Evolutionary conservation across 2,329 filamentous ascomycete species (phyloP).

Genomic region (Monosporascus sp.): DNA sequence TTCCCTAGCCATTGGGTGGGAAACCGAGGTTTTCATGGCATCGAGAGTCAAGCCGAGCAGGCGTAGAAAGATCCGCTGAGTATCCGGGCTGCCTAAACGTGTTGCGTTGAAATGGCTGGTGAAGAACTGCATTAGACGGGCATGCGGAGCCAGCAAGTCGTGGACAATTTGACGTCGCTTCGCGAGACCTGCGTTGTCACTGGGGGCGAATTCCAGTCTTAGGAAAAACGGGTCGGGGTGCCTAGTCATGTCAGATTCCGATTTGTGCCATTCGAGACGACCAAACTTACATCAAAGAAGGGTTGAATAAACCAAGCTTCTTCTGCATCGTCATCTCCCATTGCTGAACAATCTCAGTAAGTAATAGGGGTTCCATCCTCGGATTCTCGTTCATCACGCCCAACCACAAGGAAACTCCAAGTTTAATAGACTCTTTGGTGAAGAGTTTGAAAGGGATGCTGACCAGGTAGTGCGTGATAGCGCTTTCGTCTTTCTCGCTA

Average conservation of each 20-base stretch:
- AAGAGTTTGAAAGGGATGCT: constrained; percentile 90
- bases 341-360: constrained; percentile 82
- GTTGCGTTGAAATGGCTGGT: constrained; percentile 93
- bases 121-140: constrained; percentile 81
- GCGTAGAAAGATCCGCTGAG: constrained; percentile 75
- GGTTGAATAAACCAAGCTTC: constrained; percentile 76
- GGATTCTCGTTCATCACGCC: constrained; percentile 97
- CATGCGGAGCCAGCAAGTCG: constrained; percentile 80
- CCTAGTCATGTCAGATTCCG: constrained; percentile 33
- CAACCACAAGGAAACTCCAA: constrained; percentile 93
- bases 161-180: constrained; percentile 76
- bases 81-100: constrained; percentile 76
- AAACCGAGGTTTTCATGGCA: constrained; percentile 63
- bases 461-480: constrained; percentile 82
- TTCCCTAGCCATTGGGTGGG: constrained; percentile 85
- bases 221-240: constrained; percentile 86
- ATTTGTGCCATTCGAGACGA: not conserved
- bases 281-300: constrained; percentile 53
- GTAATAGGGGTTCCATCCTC: constrained; percentile 75
- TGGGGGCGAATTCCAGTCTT: constrained; percentile 89
- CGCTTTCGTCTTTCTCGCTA: constrained; percentile 67
- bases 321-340: constrained; percentile 83
- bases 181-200: constrained; percentile 69
- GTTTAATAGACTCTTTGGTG: constrained; percentile 90
- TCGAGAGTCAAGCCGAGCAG: constrained; percentile 75